phyloP scores from a whole-genome alignment of 179 eudicot genomes.

The Gypsophila paniculata region DNA sequence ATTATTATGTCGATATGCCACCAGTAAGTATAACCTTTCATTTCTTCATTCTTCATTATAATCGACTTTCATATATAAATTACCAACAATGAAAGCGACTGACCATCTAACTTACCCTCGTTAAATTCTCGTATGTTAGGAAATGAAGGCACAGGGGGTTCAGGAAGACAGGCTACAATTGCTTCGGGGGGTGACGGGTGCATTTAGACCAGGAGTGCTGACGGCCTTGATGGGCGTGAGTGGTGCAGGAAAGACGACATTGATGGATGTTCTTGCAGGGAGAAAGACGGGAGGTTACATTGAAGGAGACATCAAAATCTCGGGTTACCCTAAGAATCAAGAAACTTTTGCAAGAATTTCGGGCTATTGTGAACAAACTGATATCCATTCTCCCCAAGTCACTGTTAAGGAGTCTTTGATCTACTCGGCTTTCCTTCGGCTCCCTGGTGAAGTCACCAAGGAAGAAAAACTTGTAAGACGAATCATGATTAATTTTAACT shows the following conservation, averaged over 20 bases:
- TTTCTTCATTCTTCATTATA: neutral
- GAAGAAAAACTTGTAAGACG: constrained; percentile 87
- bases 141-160: constrained; percentile 81
- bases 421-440: constrained; percentile 86
- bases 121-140: constrained; percentile 35
- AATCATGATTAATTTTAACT: neutral
- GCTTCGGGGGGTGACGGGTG: constrained; percentile 68
- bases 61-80: neutral
- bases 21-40: constrained; percentile 28
- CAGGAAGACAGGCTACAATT: constrained; percentile 70
- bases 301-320: constrained; percentile 75
- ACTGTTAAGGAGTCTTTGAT: constrained; percentile 79
- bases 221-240: constrained; percentile 96
- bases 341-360: constrained; percentile 91
- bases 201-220: constrained; percentile 84
- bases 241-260: constrained; percentile 92
- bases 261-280: constrained; percentile 92
- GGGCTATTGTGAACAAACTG: constrained; percentile 90
- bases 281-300: constrained; percentile 86
- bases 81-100: neutral
- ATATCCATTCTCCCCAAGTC: constrained; percentile 95
- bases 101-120: neutral
- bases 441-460: constrained; percentile 65
- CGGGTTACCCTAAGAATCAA: constrained; percentile 74
- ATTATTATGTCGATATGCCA: constrained; percentile 64